phyloP scores from a whole-genome alignment of 345 rosid species.

The Cardamine chenopodiifolia region DNA sequence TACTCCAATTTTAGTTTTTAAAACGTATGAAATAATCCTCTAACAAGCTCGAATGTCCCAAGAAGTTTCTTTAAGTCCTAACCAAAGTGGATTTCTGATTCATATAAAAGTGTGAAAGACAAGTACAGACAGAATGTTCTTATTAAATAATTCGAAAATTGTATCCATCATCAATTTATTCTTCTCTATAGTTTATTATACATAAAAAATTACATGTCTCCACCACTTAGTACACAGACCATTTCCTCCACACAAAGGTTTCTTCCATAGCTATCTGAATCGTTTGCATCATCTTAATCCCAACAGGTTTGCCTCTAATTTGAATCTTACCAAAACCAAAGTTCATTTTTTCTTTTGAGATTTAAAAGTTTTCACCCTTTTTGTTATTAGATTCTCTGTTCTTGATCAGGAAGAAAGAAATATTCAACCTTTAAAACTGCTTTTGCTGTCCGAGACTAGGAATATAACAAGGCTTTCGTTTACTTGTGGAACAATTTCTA shows the following conservation, averaged over 20 bases:
- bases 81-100: slow-evolving; percentile 40
- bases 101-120: slow-evolving; percentile 8
- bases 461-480: not conserved
- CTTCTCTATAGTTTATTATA: slow-evolving; percentile 20
- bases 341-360: too few species aligned
- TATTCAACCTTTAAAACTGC: not conserved
- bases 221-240: slow-evolving; percentile 36
- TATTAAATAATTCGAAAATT: not conserved
- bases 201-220: not conserved
- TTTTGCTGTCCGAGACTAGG: not conserved
- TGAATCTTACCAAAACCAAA: not conserved
- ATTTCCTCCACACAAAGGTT: slow-evolving; percentile 20
- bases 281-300: slow-evolving; percentile 20
- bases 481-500: slow-evolving; percentile 32
- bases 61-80: too few species aligned
- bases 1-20: too few species aligned
- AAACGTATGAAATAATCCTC: too few species aligned
- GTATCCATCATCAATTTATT: slow-evolving; percentile 16
- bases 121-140: not conserved
- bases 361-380: too few species aligned
- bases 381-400: slow-evolving; percentile 22
- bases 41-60: not conserved
- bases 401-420: slow-evolving; percentile 17
- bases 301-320: slow-evolving; percentile 15
- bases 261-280: slow-evolving; percentile 19